Conservation (phyloP, 768 basidiomycete species). For the Trametes punicea region DNA sequence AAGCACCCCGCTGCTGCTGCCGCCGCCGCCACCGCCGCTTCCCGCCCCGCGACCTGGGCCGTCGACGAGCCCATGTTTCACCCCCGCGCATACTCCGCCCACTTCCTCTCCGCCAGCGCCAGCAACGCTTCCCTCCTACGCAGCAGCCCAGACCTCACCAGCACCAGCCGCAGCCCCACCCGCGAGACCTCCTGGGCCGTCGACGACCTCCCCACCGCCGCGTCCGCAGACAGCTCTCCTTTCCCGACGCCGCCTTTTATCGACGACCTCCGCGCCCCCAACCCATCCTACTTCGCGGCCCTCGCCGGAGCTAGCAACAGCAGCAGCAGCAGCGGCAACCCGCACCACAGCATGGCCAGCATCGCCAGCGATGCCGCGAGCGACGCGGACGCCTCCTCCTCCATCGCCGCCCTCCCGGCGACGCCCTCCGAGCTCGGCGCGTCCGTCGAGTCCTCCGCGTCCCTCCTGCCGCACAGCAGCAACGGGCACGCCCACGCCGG, state of each 20-base stretch:
- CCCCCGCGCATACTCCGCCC: slow-evolving; percentile 5
- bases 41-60: slow-evolving; percentile 25
- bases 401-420: slow-evolving; percentile 4
- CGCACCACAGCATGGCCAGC: slow-evolving; percentile 21
- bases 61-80: slow-evolving; percentile 21
- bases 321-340: no score
- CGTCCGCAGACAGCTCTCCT: slow-evolving; percentile 21
- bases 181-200: slow-evolving; percentile 20
- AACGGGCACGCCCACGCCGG: background rate
- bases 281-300: slow-evolving; percentile 20
- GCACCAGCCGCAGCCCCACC: slow-evolving; percentile 7
- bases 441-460: slow-evolving; percentile 24
- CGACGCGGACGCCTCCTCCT: no score
- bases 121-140: slow-evolving; percentile 25
- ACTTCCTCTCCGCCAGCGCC: slow-evolving; percentile 14
- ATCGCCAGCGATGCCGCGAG: slow-evolving; percentile 4
- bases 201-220: slow-evolving; percentile 18
- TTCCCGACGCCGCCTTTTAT: slow-evolving; percentile 11
- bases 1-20: slow-evolving; percentile 35
- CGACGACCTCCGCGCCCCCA: slow-evolving; percentile 19
- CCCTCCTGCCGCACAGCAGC: slow-evolving; percentile 2
- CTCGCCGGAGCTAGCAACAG: no score
- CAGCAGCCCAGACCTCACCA: slow-evolving; percentile 7
- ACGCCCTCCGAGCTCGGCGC: slow-evolving; percentile 14
- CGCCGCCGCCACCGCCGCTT: slow-evolving; percentile 32